Base-by-base conservation (phyloP, 768 basidiomycete species). In the Mrakia gelida region DNA sequence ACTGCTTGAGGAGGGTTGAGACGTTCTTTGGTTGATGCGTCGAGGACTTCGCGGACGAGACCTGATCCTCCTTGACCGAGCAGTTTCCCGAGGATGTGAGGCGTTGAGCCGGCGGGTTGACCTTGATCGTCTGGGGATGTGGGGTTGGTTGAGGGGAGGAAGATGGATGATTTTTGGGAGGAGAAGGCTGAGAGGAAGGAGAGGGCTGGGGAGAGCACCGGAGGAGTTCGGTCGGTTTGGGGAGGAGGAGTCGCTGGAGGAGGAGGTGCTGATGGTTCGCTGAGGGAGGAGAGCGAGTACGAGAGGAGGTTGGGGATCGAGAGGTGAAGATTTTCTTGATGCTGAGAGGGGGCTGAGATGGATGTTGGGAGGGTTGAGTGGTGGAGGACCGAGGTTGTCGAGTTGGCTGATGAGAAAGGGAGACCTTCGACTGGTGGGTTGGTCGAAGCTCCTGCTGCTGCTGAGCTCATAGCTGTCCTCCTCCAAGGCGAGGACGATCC, bases 171-270 rank as follows among this genome's bases (percentile, higher is more conserved):
- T n/a, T 49, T 49, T 3, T 73, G 77, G n/a, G 73, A 74, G 26
- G 77, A 78, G 54, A 78, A 78, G 65, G 77, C 72, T 15, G 73
- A 74, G 16, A 78, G 65, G 77, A 78, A 78, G n/a, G 77, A 78
- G 26, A 32, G 56, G 2, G 77, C 77, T 5, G 77, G 77, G 21
- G 77, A 78, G n/a, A 67, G 77, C 26, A 54, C 21, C 21, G 54
- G 3, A 18, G 77, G 65, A 16, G 77, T 73, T 56, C 62, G 30
- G 30, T 67, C 63, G 41, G 13, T 21, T 6, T n/a, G 3, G 56
- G 16, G 30, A 26, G 52, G 72, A 28, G 54, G 28, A 6, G 71
- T 30, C 4, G 43, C 11, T 9, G 41, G 28, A 16, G n/a, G 71
- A 15, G 71, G 71, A 28, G 54, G 28, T 5, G 59, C 41, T 45